These are phyloP conservation scores for Aspergillus hancockii DNA, from an alignment of 495 filamentous ascomycete species.

Conservation along the genomic window DNA sequence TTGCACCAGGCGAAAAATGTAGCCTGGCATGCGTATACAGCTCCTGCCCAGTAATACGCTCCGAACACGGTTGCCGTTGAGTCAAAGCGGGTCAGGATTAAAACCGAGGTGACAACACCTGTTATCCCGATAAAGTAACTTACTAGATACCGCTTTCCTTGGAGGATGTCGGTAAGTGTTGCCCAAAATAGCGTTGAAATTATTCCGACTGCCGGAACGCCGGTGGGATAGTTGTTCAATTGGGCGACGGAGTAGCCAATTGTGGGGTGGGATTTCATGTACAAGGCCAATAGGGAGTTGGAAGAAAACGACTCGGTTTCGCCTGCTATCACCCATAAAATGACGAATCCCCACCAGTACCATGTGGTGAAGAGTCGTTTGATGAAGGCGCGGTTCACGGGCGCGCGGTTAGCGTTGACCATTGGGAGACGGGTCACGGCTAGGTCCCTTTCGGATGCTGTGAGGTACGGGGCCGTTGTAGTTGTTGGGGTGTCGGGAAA, in stretches of 20 bases:
- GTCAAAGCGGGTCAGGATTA: conserved; percentile 49
- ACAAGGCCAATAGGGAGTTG: conserved; percentile 40
- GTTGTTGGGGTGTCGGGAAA: conserved; percentile 62
- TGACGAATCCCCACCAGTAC: conserved; percentile 52
- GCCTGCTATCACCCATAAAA: conserved; percentile 51
- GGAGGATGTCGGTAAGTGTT: conserved; percentile 52
- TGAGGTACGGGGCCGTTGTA: conserved; percentile 55
- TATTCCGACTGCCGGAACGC: conserved; percentile 50
- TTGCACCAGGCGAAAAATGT: conserved; percentile 65
- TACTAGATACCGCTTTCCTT: conserved; percentile 49
- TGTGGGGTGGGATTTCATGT: conserved; percentile 34
- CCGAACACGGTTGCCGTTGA: conserved; percentile 46
- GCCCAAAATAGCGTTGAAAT: conserved; percentile 55
- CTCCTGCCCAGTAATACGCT: conserved; percentile 56
- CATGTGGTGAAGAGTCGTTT: conserved; percentile 41
- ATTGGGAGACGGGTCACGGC: conserved; percentile 44
- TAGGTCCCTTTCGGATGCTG: conserved; percentile 39
- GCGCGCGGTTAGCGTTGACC: conserved; percentile 29
- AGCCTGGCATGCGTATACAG: conserved; percentile 57
- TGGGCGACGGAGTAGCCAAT: conserved; percentile 46
- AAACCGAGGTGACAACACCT: conserved; percentile 43
- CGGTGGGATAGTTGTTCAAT: conserved; percentile 51
- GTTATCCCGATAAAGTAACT: conserved; percentile 56
- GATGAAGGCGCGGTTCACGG: conserved; percentile 38
- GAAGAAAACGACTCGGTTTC: conserved; percentile 53